Conservation (phyloP, 192 early-diverging fungal genomes). For the Gaertneriomyces sp. region DNA sequence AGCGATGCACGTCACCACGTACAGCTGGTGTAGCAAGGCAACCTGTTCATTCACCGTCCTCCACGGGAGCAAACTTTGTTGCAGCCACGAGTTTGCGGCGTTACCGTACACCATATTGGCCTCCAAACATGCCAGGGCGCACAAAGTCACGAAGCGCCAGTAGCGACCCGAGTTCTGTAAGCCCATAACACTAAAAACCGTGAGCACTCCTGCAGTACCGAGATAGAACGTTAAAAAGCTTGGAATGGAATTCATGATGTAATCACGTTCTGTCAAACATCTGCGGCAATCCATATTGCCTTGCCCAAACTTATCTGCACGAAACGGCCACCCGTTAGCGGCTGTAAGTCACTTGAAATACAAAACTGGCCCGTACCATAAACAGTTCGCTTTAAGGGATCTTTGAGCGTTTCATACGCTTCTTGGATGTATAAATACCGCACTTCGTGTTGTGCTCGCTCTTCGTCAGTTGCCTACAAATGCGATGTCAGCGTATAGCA, state of each 20-base stretch:
- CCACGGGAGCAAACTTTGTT: constrained; percentile 27
- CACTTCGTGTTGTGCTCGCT: constrained; percentile 14
- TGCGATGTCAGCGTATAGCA: not conserved
- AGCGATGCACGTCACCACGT: constrained; percentile 40
- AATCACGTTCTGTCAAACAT: constrained; percentile 46
- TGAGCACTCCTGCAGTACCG: constrained; percentile 25
- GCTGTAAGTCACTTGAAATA: not conserved
- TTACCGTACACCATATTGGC: constrained; percentile 18
- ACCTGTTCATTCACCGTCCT: constrained; percentile 41
- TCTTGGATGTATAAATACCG: constrained; percentile 36
- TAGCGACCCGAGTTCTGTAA: constrained; percentile 39
- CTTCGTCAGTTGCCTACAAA: constrained; percentile 9
- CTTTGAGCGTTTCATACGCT: constrained; percentile 46
- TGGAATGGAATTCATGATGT: constrained; percentile 18
- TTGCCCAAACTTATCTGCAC: constrained; percentile 40
- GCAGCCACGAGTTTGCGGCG: not conserved
- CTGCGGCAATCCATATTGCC: constrained; percentile 24
- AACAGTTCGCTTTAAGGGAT: constrained; percentile 29
- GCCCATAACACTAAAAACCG: constrained; percentile 39
- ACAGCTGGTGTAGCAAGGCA: constrained; percentile 44
- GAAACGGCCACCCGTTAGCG: not conserved
- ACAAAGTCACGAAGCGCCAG: constrained; percentile 40
- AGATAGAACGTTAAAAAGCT: constrained; percentile 33
- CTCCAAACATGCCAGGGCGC: constrained; percentile 32
- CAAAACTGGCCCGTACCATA: constrained; percentile 41